A percentile compares a stretch with the other conserved stretches of the same genome.
Evolutionary conservation across 2,329 filamentous ascomycete species (phyloP).

Genomic region (Dothideomycetes sp.): DNA sequence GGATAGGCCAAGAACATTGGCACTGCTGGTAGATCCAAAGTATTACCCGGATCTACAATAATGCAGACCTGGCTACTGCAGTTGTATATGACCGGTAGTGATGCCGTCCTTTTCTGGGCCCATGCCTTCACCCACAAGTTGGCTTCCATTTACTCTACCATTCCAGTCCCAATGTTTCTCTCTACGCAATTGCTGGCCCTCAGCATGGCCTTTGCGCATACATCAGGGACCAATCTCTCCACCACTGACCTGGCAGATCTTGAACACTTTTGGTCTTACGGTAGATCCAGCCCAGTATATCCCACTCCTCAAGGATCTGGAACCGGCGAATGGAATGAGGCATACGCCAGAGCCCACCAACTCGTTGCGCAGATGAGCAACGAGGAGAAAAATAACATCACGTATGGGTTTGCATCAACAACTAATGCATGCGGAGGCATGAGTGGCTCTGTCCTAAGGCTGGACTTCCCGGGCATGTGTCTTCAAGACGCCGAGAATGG

Average conservation of each 20-base stretch:
- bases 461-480: slow-evolving; percentile 30
- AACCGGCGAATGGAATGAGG: slow-evolving; percentile 20
- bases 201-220: no score
- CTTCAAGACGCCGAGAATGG: slow-evolving; percentile 31
- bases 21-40: no score
- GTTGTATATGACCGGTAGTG: no score
- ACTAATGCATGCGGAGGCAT: slow-evolving; percentile 26
- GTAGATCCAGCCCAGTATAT: slow-evolving; percentile 18
- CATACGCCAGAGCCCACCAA: slow-evolving; percentile 19
- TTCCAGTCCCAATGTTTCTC: no score
- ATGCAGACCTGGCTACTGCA: no score
- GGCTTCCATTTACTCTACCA: no score
- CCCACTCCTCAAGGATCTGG: slow-evolving; percentile 22
- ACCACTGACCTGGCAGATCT: slow-evolving; percentile 12
- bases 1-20: no score
- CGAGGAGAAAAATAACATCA: slow-evolving; percentile 26
- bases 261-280: slow-evolving; percentile 17
- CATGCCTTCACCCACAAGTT: no score
- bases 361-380: slow-evolving; percentile 23
- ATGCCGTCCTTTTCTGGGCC: no score
- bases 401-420: slow-evolving; percentile 18
- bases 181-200: no score
- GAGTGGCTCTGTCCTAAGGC: slow-evolving; percentile 21
- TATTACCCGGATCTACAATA: no score
- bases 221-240: no score